Base-by-base conservation (phyloP, 306 rosid species). In the Lablab purpureus region DNA sequence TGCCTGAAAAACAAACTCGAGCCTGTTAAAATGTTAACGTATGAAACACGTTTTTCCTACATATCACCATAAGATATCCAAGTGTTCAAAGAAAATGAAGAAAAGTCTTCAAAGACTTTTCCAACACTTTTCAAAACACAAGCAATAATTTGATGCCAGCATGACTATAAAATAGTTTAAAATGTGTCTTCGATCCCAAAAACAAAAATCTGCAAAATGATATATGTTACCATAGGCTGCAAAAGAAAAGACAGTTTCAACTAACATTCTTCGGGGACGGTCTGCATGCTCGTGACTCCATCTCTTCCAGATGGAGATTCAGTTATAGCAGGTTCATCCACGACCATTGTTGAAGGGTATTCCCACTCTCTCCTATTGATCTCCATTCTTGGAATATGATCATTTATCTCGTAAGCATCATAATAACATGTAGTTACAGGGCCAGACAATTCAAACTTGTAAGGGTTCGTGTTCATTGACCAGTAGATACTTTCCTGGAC, bases 251-350 rank as follows among this genome's bases (percentile, higher is more conserved):
- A 52, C 76, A 63, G 27, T 55, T 78, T 71, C 17, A 54, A 88
- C 96, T 89, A 70, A 94, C 98, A 88, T 86, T 92, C 97, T 86
- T 92, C 98, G 0, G 94, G 91, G 59, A 84, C 82, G 36, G 90
- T 82, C 50, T 92, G 91, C 87, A 66, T 85, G 83, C 79, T 87
- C 4, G 66, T 62, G 51, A 27, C 83, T 19, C 84, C 93, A 41
- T 91, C 93, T 52, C 89, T 92, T 77, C 79, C 86, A 21, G 86
- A 82, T 22, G 85, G 92, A 28, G 90, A 82, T 30, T 83, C 87
- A 10, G 85, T 21, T 14, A 88, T 58, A 81, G 89, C 82, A 14
- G 87, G 84, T 70, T 88, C 41, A 67, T 17, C 88, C 75, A 83
- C 94, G 71, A 79, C 75, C 74, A 80, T 76, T 68, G 77, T 56